phyloP scores from a whole-genome alignment of 2,329 filamentous ascomycete genomes.

The Dactylonectria estremocensis region DNA sequence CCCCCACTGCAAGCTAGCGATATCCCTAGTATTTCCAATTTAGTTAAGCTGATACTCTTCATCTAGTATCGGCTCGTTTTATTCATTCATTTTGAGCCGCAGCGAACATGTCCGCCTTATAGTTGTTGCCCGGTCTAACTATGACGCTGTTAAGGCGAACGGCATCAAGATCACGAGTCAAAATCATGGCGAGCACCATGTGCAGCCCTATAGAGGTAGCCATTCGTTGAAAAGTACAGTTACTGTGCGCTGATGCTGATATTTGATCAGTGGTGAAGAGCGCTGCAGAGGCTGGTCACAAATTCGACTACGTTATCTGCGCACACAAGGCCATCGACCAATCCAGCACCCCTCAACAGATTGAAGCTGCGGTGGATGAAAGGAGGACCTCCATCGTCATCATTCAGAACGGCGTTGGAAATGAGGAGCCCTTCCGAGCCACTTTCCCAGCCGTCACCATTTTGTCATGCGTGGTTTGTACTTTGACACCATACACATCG shows the following conservation, averaged over 20 bases:
- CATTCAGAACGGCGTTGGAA: conserved; percentile 74
- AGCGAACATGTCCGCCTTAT: conserved; percentile 65
- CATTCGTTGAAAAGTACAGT: not conserved
- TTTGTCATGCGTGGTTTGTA: conserved; percentile 68
- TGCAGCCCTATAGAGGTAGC: conserved; percentile 61
- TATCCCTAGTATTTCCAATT: not conserved
- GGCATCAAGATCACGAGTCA: conserved; percentile 70
- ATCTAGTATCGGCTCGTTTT: conserved; percentile 69
- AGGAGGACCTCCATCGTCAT: conserved; percentile 68
- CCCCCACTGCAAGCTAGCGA: not conserved
- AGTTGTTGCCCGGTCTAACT: conserved; percentile 74
- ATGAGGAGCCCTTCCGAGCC: conserved; percentile 68
- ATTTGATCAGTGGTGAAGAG: conserved; percentile 24
- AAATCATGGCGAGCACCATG: conserved; percentile 69
- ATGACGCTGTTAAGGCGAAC: conserved; percentile 65
- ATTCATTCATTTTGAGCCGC: conserved; percentile 67
- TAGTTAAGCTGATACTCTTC: conserved; percentile 2
- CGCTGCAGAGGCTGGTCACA: conserved; percentile 26
- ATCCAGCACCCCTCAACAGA: conserved; percentile 28
- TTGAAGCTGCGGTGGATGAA: conserved; percentile 55
- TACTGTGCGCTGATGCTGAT: not conserved
- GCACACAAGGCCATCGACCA: conserved; percentile 44
- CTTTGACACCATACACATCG: not conserved
- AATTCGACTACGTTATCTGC: conserved; percentile 44
- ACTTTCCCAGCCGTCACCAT: conserved; percentile 67